Base-by-base conservation (phyloP, 352 stramenopile species). In the Blastocystis sp. region DNA sequence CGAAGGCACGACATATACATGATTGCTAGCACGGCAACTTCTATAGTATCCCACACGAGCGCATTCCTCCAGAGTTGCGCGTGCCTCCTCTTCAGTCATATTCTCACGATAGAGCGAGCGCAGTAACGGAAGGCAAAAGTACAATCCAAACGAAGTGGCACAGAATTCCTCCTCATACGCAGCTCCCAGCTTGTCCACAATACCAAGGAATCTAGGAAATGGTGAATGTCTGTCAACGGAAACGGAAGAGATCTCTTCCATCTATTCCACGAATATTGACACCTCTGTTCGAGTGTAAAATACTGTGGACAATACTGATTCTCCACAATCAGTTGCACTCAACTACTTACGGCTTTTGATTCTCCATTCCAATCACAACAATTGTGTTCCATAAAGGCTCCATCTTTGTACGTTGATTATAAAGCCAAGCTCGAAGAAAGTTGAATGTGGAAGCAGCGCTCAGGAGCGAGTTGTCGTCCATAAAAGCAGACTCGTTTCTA, bases 61-160 rank as follows among this genome's bases (percentile, higher is more conserved):
- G 50, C 63, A 76, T 34, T 89, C 63, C 37, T 89, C 78, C 53
- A 89, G 30, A n/a, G 70, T 59, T 13, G 37, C 43, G 13, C 78
- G 78, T 20, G 78, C 78, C 55, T 89, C 78, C 34, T 79, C 78
- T 54, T 89, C 78, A 2, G 78, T 89, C 66, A 89, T 79, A 30
- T 89, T 41, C 39, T 73, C 37, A 39, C 62, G 63, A 41, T 79
- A 89, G 9, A 79, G 37, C 56, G 24, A 54, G 8, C 78, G 53
- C 43, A 89, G 73, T 11, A 89, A 39, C 30, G 78, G 78, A 16
- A 89, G 66, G 34, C 63, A 76, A 39, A 89, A 89, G 26, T 76
- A 89, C 20, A 79, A 26, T 76, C 78, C 78, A 65, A 76, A 89
- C 3, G 37, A 45, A 5, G 78, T 89, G 62, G 73, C 59, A 8